phyloP scores from a whole-genome alignment of 176 grass and related monocot species.

The Avena atlantica region DNA sequence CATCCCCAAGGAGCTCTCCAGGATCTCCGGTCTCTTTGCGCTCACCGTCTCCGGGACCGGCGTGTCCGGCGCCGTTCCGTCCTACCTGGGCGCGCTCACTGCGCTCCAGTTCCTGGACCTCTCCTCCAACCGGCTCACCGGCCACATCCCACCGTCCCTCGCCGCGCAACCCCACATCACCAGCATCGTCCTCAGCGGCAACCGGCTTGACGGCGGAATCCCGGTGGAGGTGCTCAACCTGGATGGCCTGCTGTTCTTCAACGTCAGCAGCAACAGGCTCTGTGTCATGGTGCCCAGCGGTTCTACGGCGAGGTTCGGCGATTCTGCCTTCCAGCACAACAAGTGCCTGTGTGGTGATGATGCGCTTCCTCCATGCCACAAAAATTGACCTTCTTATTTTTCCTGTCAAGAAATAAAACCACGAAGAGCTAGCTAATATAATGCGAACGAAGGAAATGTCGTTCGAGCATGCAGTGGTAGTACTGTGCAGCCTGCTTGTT shows the following conservation, averaged over 20 bases:
- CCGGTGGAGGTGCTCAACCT: conserved; percentile 5
- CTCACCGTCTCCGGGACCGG: not conserved
- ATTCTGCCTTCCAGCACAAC: not conserved
- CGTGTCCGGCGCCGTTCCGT: not conserved
- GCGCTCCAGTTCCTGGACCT: conserved; percentile 2
- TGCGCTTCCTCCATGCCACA: not conserved
- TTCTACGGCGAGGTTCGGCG: not conserved
- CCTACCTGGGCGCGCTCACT: not conserved
- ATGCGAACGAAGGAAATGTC: not conserved
- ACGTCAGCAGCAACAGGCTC: not conserved
- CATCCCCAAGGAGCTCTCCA: not conserved
- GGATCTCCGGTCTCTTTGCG: not conserved
- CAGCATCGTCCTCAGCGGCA: not conserved
- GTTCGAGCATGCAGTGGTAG: no score
- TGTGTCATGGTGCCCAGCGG: not conserved
- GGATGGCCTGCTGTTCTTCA: not conserved
- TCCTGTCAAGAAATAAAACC: not conserved
- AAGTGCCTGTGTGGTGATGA: not conserved
- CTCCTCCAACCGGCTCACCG: conserved; percentile 3
- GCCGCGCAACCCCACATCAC: not conserved
- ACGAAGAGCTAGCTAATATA: not conserved
- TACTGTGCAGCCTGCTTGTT: no score
- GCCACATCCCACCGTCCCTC: not conserved
- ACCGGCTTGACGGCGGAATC: not conserved
- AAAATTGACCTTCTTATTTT: not conserved